Evolutionary conservation across 352 stramenopile species (phyloP).

Genomic region (Phytophthora citricola): DNA sequence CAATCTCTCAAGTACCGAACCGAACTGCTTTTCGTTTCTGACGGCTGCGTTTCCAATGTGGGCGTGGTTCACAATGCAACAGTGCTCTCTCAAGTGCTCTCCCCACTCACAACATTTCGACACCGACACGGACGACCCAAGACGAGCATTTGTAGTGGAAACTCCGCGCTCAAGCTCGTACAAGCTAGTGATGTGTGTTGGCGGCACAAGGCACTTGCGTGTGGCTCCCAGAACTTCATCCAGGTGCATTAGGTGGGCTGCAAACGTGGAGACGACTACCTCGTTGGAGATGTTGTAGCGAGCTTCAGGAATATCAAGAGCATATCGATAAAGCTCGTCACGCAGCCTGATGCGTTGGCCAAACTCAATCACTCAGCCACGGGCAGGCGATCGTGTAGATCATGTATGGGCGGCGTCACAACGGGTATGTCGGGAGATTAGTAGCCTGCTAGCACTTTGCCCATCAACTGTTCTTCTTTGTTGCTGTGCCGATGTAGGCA

Average conservation of each 20-base stretch:
- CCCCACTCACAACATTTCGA: not conserved
- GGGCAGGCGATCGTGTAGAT: not conserved
- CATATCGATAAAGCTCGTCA: not conserved
- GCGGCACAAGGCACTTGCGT: not conserved
- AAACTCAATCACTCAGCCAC: not conserved
- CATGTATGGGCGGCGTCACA: not conserved
- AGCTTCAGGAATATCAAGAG: not conserved
- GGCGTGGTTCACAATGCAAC: not conserved
- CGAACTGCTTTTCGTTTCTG: not conserved
- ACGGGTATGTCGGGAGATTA: not conserved
- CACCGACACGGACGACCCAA: not conserved
- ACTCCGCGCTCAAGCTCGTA: not conserved
- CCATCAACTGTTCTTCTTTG: not conserved
- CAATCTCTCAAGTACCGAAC: constrained; percentile 9
- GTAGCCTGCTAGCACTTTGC: not conserved
- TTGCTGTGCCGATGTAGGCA: not conserved
- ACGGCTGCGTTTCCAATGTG: not conserved
- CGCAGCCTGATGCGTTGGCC: not conserved
- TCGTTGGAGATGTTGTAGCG: not conserved
- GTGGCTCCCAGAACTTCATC: not conserved
- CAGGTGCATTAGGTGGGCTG: not conserved
- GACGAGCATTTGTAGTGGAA: not conserved
- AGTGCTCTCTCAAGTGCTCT: not conserved
- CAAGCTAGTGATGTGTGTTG: not conserved
- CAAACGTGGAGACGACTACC: not conserved